Percentiles rank a stretch among this genome's conserved stretches.
Evolutionary conservation across 1,284 basidiomycete species (phyloP).

Genomic region (Rhizopogon hawkerae): DNA sequence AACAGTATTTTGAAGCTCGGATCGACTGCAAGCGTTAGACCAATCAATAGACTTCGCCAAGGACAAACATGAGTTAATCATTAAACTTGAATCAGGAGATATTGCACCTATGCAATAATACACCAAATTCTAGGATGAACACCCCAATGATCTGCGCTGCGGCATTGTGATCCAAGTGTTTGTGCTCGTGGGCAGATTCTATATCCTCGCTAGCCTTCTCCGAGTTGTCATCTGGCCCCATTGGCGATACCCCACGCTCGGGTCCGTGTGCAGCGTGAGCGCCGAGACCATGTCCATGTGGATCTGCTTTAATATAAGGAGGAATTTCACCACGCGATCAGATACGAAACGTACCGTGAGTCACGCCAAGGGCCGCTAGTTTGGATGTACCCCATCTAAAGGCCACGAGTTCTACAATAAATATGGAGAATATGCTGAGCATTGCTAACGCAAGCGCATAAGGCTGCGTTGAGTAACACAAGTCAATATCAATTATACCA

Average conservation of each 20-base stretch:
- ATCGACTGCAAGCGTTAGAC: constrained; percentile 86
- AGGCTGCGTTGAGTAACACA: constrained; percentile 37
- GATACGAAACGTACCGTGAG: constrained; percentile 37
- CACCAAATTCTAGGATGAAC: constrained; percentile 86
- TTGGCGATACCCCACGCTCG: constrained; percentile 27
- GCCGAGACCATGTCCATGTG: constrained; percentile 58
- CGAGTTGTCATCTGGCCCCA: constrained; percentile 7
- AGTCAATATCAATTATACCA: constrained; percentile 4
- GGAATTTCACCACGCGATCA: background rate
- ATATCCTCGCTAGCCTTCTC: constrained; percentile 15
- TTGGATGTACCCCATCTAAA: constrained; percentile 73
- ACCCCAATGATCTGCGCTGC: constrained; percentile 79
- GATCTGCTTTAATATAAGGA: constrained; percentile 31
- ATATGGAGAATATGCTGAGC: constrained; percentile 73
- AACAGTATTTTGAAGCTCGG: constrained; percentile 78
- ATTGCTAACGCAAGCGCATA: constrained; percentile 78
- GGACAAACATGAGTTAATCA: constrained; percentile 1
- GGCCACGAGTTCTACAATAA: constrained; percentile 78
- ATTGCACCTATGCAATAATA: constrained; percentile 70
- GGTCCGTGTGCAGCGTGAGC: constrained; percentile 67
- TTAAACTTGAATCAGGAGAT: background rate
- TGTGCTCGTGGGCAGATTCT: constrained; percentile 15
- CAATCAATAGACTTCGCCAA: constrained; percentile 66
- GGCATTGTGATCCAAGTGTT: constrained; percentile 33
- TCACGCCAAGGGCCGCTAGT: constrained; percentile 45